A percentile compares a stretch with the other conserved stretches of the same genome.
These are phyloP conservation scores for Talaromyces wortmannii DNA, from an alignment of 495 filamentous ascomycete genomes.

Conservation along the genomic window DNA sequence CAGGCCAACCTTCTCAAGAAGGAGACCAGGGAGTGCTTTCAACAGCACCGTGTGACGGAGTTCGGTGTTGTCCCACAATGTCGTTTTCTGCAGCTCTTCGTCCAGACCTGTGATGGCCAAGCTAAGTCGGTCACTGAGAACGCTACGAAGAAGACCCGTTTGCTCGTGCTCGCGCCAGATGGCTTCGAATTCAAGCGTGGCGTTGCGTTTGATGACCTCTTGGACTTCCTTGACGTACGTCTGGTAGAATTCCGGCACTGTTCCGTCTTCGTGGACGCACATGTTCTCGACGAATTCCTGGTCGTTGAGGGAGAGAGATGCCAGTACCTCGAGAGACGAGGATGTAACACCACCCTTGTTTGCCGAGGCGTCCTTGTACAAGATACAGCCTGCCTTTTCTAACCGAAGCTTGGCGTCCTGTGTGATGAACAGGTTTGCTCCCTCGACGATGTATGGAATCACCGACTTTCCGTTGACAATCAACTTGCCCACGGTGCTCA, in stretches of 20 bases:
- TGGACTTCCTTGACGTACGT: conserved; percentile 91
- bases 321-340: conserved; percentile 94
- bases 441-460: conserved; percentile 94
- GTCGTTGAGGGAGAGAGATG: conserved; percentile 90
- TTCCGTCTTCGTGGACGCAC: conserved; percentile 76
- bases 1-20: conserved; percentile 84
- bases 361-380: conserved; percentile 96
- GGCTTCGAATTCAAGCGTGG: conserved; percentile 89
- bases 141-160: conserved; percentile 69
- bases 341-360: conserved; percentile 99
- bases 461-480: conserved; percentile 75
- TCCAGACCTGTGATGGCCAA: conserved; percentile 90
- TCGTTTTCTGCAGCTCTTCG: conserved; percentile 87
- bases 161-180: conserved; percentile 91
- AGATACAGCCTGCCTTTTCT: conserved; percentile 84
- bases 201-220: conserved; percentile 80
- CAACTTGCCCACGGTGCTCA: conserved; percentile 75
- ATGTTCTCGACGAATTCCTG: conserved; percentile 82
- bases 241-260: conserved; percentile 82
- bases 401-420: conserved; percentile 95
- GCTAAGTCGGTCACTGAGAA: conserved; percentile 82
- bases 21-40: conserved; percentile 78
- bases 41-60: conserved; percentile 71
- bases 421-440: conserved; percentile 97
- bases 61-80: conserved; percentile 79